Base-by-base conservation (phyloP, 2,329 filamentous ascomycete species). In the Paraphoma sp. region DNA sequence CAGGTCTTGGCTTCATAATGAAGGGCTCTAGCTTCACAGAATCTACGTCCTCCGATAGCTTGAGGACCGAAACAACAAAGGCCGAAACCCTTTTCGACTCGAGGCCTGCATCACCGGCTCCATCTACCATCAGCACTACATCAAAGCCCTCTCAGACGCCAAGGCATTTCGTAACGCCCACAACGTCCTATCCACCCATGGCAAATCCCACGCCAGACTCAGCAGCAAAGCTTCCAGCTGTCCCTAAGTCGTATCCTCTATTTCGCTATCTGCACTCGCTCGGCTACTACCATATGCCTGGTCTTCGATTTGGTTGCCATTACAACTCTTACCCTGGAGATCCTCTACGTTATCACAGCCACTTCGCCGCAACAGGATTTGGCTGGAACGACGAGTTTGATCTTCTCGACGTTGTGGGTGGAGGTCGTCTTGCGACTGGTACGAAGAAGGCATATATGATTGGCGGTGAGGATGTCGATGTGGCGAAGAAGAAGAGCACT, bases 291-390 rank as follows among this genome's bases (percentile, higher is more conserved):
- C 87, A 95, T 71, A 93, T 93, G 52, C 95, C 95, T 1, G 95
- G 95, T 8, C 83, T 99, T 50, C 91, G 95, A 28, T 99, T 99
- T 70, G 95, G 95, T 28, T 96, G 93, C 68, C 88, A 95, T 70
- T 97, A 96, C 78, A 92, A 93, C 65, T 92, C 96, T 5, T 99
- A 99, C 69, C 95, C 95, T 0, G 95, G 95, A 45, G 95, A 99
- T 74, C 93, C 95, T 1, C 82, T 99, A 49, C 89, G 95, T 10
- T 99, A 96, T 75, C 95, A 99, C 77, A 95, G 92, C 45, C 95
- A 99, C 76, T 98, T 97, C 75, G 84, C 97, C 67, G 91, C 89
- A 7, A 90, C 89, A n/a, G 87, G 90, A 31, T 87, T 90, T 66
- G 87, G 83, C n/a, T 98, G 93, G 92, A 88, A 97, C 58, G 87